Conservation (phyloP, 371 early-diverging fungal species). For the Apophysomyces sp. region DNA sequence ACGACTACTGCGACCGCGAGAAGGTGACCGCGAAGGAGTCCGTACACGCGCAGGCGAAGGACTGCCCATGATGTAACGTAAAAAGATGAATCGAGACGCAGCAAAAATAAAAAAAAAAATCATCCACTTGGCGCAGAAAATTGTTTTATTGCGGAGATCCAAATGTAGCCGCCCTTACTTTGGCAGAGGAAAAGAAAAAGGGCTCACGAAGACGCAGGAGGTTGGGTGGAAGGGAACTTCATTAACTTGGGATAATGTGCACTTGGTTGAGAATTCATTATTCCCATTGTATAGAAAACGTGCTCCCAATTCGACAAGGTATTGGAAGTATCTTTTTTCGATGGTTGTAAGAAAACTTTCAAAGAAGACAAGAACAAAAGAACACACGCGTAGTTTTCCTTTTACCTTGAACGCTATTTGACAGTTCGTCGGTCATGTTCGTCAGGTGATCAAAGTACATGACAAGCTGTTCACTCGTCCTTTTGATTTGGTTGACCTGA, state of each 20-base stretch:
- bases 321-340: background rate
- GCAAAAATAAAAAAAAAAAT: background rate
- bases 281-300: background rate
- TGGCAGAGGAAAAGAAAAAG: no score
- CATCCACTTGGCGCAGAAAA: no score
- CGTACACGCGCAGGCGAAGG: constrained; percentile 4
- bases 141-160: no score
- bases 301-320: constrained; percentile 1
- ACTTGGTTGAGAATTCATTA: background rate
- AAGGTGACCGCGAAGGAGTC: constrained; percentile 7
- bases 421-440: background rate
- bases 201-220: no score
- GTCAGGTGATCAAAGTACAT: background rate
- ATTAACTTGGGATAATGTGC: background rate
- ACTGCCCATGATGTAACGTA: background rate
- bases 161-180: no score
- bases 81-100: background rate
- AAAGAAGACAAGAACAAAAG: background rate
- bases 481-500: background rate
- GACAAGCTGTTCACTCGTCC: background rate
- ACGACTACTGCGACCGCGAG: background rate
- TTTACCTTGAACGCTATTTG: background rate
- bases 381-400: background rate
- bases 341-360: background rate
- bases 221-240: background rate